Evolutionary conservation across 495 filamentous ascomycete genomes (phyloP).

Genomic region (Penicillium mononematosum): DNA sequence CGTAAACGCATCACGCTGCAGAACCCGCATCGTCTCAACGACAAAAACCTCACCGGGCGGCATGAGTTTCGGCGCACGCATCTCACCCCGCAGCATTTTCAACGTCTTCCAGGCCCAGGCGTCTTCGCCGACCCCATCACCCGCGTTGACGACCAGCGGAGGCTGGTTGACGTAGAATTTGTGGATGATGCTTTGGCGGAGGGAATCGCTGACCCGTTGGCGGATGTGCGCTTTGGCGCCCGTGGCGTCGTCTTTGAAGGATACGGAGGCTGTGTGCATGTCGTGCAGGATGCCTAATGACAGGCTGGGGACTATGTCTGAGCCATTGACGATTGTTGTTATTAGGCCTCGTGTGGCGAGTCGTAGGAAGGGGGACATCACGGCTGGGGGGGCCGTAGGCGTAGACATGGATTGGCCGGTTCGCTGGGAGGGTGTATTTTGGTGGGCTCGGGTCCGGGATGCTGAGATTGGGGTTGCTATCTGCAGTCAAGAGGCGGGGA

Average conservation of each 20-base stretch:
- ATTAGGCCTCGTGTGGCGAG: constrained; percentile 71
- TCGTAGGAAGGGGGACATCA: constrained; percentile 69
- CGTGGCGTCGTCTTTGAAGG: constrained; percentile 68
- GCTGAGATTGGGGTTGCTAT: constrained; percentile 22
- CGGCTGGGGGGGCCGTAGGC: constrained; percentile 72
- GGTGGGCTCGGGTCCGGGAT: constrained; percentile 3
- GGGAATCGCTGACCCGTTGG: constrained; percentile 60
- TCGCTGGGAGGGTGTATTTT: constrained; percentile 56
- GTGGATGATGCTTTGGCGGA: constrained; percentile 49
- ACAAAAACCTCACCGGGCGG: constrained; percentile 78
- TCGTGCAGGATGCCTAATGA: constrained; percentile 75
- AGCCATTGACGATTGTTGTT: constrained; percentile 70
- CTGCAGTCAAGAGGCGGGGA: constrained; percentile 40
- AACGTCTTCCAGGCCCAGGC: constrained; percentile 70
- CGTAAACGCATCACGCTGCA: constrained; percentile 58
- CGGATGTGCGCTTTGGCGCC: constrained; percentile 65
- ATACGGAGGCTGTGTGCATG: constrained; percentile 66
- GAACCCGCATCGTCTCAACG: constrained; percentile 60
- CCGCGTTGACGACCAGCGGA: constrained; percentile 43
- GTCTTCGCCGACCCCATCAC: constrained; percentile 58
- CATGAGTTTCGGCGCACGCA: constrained; percentile 67
- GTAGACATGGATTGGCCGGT: constrained; percentile 73
- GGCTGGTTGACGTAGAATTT: constrained; percentile 50
- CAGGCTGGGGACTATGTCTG: constrained; percentile 71
- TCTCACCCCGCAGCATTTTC: constrained; percentile 62